Conservation (phyloP, 176 grass and related monocot species). For the Alloteropsis semialata region DNA sequence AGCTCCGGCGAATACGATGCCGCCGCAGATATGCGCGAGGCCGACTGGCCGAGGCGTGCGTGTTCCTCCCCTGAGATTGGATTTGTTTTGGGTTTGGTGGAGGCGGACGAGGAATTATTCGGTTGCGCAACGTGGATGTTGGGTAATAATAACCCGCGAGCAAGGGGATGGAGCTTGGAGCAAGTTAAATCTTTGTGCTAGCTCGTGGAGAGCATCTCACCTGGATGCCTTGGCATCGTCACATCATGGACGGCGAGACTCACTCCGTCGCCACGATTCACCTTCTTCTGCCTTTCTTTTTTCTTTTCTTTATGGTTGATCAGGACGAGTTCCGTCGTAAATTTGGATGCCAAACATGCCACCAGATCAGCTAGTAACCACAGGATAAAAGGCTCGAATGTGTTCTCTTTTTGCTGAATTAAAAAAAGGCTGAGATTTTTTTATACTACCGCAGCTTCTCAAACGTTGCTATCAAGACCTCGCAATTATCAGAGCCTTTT, state of each 20-base stretch:
- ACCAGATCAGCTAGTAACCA: not conserved
- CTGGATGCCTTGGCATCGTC: conserved; percentile 13
- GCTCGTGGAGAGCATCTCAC: not conserved
- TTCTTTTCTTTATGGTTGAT: not conserved
- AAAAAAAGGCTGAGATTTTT: not conserved
- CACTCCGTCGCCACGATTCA: not conserved
- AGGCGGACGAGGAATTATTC: not conserved
- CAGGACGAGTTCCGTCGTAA: not conserved
- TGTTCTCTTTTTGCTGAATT: not conserved
- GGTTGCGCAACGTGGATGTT: not conserved
- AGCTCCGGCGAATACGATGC: not conserved
- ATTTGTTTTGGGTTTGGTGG: not conserved
- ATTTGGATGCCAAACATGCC: not conserved
- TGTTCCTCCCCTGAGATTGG: not conserved
- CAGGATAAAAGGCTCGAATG: not conserved
- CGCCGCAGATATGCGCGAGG: too few species aligned
- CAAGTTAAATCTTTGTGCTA: not conserved
- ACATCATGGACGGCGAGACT: not conserved
- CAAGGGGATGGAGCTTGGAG: not conserved
- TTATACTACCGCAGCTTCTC: not conserved
- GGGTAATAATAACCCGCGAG: not conserved
- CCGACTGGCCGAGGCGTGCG: conserved; percentile 11
- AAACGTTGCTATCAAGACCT: not conserved
- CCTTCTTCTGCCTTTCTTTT: not conserved
- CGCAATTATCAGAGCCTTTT: not conserved